These are phyloP conservation scores for Pyrus betulifolia DNA, from an alignment of 306 rosid genomes.

Conservation along the genomic window DNA sequence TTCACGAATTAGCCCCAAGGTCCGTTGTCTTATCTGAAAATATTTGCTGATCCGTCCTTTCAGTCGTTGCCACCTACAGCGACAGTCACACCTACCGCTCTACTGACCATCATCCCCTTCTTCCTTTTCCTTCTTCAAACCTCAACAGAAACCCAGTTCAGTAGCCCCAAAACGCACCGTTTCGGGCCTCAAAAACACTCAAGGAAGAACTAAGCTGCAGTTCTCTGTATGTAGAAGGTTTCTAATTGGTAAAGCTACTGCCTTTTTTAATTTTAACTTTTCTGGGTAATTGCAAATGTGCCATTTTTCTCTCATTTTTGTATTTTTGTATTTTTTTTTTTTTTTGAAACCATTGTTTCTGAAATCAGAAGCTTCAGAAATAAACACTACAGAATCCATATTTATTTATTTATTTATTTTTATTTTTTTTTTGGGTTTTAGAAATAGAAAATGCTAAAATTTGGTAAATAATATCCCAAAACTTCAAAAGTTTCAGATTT, in stretches of 20 bases:
- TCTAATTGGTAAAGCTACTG: not conserved
- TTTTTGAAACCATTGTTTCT: not conserved
- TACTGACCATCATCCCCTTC: too few species aligned
- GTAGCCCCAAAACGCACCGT: not conserved
- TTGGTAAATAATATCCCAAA: not conserved
- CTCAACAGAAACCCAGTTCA: not conserved
- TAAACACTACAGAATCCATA: too few species aligned
- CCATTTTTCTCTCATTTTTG: not conserved
- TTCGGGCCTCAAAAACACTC: not conserved
- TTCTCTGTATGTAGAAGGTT: not conserved
- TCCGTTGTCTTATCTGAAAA: not conserved
- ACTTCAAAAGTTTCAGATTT: not conserved
- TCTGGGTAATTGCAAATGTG: not conserved
- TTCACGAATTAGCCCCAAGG: not conserved
- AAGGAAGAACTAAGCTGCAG: not conserved
- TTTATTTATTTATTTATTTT: too few species aligned
- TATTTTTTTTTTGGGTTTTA: not conserved
- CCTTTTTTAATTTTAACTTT: not conserved
- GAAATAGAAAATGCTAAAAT: not conserved
- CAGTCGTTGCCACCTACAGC: not conserved
- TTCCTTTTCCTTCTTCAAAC: not conserved
- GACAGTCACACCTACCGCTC: not conserved
- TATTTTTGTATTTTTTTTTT: too few species aligned
- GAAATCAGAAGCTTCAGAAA: not conserved
- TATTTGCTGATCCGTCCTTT: not conserved